A percentile compares a stretch with the other conserved stretches of the same genome.
phyloP scores from a whole-genome alignment of 805 yeast species.

The Ogataea neopini region DNA sequence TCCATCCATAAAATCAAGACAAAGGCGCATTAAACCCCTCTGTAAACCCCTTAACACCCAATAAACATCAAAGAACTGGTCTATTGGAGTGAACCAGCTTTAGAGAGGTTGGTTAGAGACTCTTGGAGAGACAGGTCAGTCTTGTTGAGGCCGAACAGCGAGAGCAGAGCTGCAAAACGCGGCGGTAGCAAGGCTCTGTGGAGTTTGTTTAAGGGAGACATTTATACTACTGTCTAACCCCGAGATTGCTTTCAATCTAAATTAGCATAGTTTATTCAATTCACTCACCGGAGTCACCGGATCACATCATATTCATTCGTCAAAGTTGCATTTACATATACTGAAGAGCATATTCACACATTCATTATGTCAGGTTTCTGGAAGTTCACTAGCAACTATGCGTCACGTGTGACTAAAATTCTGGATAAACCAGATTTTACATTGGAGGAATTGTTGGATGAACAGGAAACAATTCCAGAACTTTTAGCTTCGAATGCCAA shows the following conservation, averaged over 20 bases:
- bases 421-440: slow-evolving; percentile 48
- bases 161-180: slow-evolving; percentile 5
- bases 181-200: slow-evolving; percentile 8
- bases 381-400: slow-evolving; percentile 51
- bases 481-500: slow-evolving; percentile 70
- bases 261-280: neutral
- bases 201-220: neutral
- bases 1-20: slow-evolving; percentile 6
- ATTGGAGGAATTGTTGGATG: slow-evolving; percentile 66
- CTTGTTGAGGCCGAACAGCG: slow-evolving; percentile 7
- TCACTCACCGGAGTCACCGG: neutral
- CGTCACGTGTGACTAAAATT: slow-evolving; percentile 55
- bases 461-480: slow-evolving; percentile 73
- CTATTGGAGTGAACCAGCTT: slow-evolving; percentile 6
- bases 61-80: slow-evolving; percentile 2
- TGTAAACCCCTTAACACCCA: neutral
- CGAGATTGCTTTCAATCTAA: neutral
- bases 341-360: neutral
- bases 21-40: neutral
- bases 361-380: slow-evolving; percentile 38
- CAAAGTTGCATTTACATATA: neutral
- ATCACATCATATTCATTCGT: neutral
- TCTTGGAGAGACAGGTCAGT: slow-evolving; percentile 5
- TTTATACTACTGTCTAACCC: neutral
- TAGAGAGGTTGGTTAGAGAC: slow-evolving; percentile 6